Conservation (phyloP, 2,329 filamentous ascomycete species). For the Beauveria sp. region DNA sequence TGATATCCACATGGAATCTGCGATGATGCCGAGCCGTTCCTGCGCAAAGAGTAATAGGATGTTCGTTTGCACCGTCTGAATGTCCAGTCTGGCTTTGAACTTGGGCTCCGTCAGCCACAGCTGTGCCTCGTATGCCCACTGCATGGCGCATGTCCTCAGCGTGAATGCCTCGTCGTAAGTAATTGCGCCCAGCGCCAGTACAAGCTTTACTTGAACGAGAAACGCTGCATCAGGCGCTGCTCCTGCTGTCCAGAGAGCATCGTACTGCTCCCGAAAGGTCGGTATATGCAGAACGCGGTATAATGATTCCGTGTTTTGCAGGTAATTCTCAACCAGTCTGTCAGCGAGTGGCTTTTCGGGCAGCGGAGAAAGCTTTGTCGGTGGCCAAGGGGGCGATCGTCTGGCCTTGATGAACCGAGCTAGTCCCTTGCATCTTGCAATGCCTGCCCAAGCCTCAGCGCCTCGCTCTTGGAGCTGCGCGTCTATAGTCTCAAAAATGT, state of each 20-base stretch:
- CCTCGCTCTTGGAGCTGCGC: conserved; percentile 28
- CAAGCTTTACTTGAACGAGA: conserved; percentile 48
- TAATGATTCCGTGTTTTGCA: conserved; percentile 37
- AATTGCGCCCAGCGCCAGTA: conserved; percentile 48
- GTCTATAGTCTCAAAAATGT: conserved; percentile 38
- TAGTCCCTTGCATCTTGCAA: conserved; percentile 46
- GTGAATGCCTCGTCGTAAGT: conserved; percentile 43
- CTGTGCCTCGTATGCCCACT: conserved; percentile 51
- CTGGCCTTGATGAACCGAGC: conserved; percentile 43
- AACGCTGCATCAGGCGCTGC: conserved; percentile 32
- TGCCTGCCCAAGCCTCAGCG: conserved; percentile 25
- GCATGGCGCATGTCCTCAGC: conserved; percentile 39
- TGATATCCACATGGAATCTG: conserved; percentile 41
- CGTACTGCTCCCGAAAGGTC: conserved; percentile 40
- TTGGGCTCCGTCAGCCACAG: conserved; percentile 45
- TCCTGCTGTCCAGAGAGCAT: conserved; percentile 37
- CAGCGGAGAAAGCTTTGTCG: conserved; percentile 31
- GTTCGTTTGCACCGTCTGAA: conserved; percentile 42
- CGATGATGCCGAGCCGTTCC: conserved; percentile 29
- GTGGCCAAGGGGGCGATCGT: conserved; percentile 41
- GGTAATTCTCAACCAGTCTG: conserved; percentile 40
- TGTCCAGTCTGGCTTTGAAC: conserved; percentile 42
- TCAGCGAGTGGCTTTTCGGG: conserved; percentile 39
- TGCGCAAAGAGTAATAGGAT: conserved; percentile 37
- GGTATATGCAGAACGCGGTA: conserved; percentile 46